Evolutionary conservation across 257 asterid species (phyloP).

Genomic region (Thymus mandschuricus): DNA sequence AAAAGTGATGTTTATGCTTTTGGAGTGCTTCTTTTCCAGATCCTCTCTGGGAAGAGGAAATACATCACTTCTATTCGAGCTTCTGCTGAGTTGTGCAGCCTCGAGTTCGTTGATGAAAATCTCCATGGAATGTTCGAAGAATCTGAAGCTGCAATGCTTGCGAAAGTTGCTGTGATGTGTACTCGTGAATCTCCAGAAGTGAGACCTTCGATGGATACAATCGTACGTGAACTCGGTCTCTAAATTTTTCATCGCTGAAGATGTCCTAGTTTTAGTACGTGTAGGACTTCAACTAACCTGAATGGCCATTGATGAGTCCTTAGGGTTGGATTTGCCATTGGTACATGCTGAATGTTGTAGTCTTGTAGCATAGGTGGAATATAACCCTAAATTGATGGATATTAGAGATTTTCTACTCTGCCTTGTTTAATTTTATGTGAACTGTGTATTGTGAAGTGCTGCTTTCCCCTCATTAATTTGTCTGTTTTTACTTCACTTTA

Average conservation of each 20-base stretch:
- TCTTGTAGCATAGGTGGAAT: slow-evolving; percentile 25
- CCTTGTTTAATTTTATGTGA: slow-evolving; percentile 30
- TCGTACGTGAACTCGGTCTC: slow-evolving; percentile 47
- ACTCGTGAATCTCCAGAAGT: slow-evolving; percentile 73
- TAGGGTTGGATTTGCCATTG: too few relatives aligned
- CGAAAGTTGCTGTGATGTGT: slow-evolving; percentile 60
- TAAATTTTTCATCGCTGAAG: slow-evolving; percentile 20
- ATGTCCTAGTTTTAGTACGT: slow-evolving; percentile 26
- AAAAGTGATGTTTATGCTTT: slow-evolving; percentile 87
- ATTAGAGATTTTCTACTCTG: slow-evolving; percentile 28
- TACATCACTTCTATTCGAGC: slow-evolving; percentile 50
- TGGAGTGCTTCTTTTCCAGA: slow-evolving; percentile 84
- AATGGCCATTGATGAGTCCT: slow-evolving; percentile 12
- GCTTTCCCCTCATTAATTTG: slow-evolving; percentile 14
- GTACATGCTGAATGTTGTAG: slow-evolving; percentile 35
- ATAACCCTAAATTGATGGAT: slow-evolving; percentile 23
- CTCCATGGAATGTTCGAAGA: slow-evolving; percentile 59
- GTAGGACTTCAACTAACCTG: slow-evolving; percentile 44
- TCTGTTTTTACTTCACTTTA: slow-evolving; percentile 1
- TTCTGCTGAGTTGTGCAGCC: slow-evolving; percentile 56
- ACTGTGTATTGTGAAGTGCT: slow-evolving; percentile 17
- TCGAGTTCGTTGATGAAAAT: slow-evolving; percentile 65
- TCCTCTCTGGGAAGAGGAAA: slow-evolving; percentile 72
- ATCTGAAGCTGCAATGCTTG: slow-evolving; percentile 56
- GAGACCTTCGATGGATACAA: slow-evolving; percentile 66